A percentile compares a stretch with the other conserved stretches of the same genome.
These are phyloP conservation scores for Grifola frondosa DNA, from an alignment of 1,284 basidiomycete genomes.

Conservation along the genomic window DNA sequence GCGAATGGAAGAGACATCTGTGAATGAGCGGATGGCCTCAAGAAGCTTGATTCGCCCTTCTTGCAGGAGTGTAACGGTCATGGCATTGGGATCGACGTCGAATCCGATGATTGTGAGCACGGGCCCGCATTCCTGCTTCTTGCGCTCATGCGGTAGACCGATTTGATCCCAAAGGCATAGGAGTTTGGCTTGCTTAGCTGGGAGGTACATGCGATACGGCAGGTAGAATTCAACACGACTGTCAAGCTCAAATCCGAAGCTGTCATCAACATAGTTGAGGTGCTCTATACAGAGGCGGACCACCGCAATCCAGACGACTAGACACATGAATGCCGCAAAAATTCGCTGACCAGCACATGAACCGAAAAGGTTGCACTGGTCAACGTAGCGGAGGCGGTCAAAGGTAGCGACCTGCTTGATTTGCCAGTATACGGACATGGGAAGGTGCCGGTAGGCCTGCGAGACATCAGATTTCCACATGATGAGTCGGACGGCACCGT, in stretches of 20 bases:
- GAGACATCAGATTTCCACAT: conserved; percentile 40
- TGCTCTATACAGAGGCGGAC: conserved; percentile 20
- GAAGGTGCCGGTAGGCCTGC: conserved; percentile 36
- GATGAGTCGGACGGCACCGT: too few relatives aligned
- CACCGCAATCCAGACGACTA: conserved; percentile 37
- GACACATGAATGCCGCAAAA: conserved; percentile 32
- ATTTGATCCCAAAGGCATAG: conserved; percentile 41
- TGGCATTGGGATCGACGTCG: conserved; percentile 29
- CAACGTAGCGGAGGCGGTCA: conserved; percentile 23
- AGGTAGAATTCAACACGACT: conserved; percentile 26
- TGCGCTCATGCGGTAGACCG: conserved; percentile 36
- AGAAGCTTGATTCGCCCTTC: neutral
- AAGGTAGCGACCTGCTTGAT: conserved; percentile 39
- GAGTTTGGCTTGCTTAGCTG: conserved; percentile 31
- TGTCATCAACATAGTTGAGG: conserved; percentile 38
- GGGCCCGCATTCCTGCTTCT: conserved; percentile 37
- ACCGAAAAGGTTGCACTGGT: conserved; percentile 35
- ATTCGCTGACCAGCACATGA: conserved; percentile 24
- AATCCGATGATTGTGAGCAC: conserved; percentile 38
- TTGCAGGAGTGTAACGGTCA: conserved; percentile 30
- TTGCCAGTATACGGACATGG: conserved; percentile 42
- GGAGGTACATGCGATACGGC: conserved; percentile 30
- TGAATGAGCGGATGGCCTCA: neutral
- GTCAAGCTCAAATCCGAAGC: conserved; percentile 27
- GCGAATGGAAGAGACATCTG: conserved; percentile 4